A percentile compares a stretch with the other conserved stretches of the same genome.
Evolutionary conservation across 352 stramenopile species (phyloP).

Genomic region (Pythium rhizo-oryzae): DNA sequence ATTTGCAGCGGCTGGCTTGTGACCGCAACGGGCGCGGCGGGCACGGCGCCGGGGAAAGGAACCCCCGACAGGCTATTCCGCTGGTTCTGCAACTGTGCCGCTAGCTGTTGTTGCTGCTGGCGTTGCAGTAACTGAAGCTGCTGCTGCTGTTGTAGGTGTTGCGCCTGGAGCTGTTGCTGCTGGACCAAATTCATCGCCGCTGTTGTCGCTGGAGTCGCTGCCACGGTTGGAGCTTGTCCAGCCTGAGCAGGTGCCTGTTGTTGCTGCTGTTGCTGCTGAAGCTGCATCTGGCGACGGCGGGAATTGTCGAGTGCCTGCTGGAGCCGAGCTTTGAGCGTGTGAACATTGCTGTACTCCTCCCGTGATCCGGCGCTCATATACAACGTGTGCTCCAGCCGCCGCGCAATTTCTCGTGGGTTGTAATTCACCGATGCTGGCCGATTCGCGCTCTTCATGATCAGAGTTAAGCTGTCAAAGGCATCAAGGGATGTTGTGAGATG

Average conservation of each 20-base stretch:
- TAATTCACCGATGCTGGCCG: constrained; percentile 85
- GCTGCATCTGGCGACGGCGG: constrained; percentile 69
- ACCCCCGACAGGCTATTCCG: constrained; percentile 66
- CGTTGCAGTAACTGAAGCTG: constrained; percentile 35
- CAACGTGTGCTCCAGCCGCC: constrained; percentile 81
- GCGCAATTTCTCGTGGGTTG: constrained; percentile 86
- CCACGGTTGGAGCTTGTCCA: background rate
- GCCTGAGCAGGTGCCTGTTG: constrained; percentile 27
- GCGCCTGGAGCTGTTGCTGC: constrained; percentile 31
- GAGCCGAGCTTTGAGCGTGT: constrained; percentile 80
- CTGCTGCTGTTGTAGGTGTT: constrained; percentile 32
- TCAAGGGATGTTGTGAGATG: background rate
- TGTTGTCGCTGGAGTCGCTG: constrained; percentile 3
- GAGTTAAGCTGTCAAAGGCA: constrained; percentile 55
- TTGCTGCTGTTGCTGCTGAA: constrained; percentile 48
- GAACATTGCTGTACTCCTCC: constrained; percentile 88
- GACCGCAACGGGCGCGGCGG: constrained; percentile 15
- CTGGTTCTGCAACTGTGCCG: constrained; percentile 70
- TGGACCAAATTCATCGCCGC: constrained; percentile 24
- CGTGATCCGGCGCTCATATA: constrained; percentile 86
- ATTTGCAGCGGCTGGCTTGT: constrained; percentile 56
- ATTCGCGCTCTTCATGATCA: constrained; percentile 92
- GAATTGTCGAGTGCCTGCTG: constrained; percentile 87
- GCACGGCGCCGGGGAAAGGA: constrained; percentile 45
- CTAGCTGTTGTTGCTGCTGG: constrained; percentile 74